These are phyloP conservation scores for Pichia sp. DNA, from an alignment of 1,139 yeast species.

Conservation along the genomic window DNA sequence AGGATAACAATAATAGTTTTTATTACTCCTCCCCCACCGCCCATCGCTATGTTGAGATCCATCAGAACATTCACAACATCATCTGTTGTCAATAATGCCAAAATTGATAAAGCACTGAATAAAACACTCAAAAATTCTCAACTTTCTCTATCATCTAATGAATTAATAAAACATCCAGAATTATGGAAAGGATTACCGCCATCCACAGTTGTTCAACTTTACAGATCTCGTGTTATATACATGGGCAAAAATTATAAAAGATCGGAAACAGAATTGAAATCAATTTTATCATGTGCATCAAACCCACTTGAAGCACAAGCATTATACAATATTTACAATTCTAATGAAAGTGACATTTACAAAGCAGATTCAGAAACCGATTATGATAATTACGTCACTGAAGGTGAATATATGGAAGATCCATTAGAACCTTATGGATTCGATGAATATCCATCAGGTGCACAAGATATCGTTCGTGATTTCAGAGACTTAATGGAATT, in stretches of 20 bases:
- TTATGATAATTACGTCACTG: slow-evolving; percentile 29
- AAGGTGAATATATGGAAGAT: slow-evolving; percentile 26
- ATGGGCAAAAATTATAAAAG: slow-evolving; percentile 55
- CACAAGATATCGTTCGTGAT: slow-evolving; percentile 54
- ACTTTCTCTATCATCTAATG: slow-evolving; percentile 18
- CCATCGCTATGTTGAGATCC: background rate
- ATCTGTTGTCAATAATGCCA: background rate
- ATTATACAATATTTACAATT: slow-evolving; percentile 30
- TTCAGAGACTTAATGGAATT: slow-evolving; percentile 59
- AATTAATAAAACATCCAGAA: slow-evolving; percentile 41
- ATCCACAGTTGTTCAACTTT: slow-evolving; percentile 53
- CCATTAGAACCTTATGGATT: slow-evolving; percentile 34
- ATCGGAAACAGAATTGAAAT: slow-evolving; percentile 40
- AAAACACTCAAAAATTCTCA: slow-evolving; percentile 10
- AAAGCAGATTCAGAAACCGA: slow-evolving; percentile 30
- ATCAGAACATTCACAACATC: background rate
- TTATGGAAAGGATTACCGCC: slow-evolving; percentile 66
- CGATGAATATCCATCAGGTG: slow-evolving; percentile 57
- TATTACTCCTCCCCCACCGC: background rate
- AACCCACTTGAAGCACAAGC: slow-evolving; percentile 24
- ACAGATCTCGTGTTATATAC: slow-evolving; percentile 47
- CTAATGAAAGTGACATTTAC: slow-evolving; percentile 31
- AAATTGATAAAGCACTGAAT: slow-evolving; percentile 5
- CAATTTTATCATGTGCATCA: slow-evolving; percentile 35
- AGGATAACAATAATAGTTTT: too few species aligned